These are phyloP conservation scores for Tolypocladium amazonense DNA, from an alignment of 2,329 filamentous ascomycete species.

Conservation along the genomic window DNA sequence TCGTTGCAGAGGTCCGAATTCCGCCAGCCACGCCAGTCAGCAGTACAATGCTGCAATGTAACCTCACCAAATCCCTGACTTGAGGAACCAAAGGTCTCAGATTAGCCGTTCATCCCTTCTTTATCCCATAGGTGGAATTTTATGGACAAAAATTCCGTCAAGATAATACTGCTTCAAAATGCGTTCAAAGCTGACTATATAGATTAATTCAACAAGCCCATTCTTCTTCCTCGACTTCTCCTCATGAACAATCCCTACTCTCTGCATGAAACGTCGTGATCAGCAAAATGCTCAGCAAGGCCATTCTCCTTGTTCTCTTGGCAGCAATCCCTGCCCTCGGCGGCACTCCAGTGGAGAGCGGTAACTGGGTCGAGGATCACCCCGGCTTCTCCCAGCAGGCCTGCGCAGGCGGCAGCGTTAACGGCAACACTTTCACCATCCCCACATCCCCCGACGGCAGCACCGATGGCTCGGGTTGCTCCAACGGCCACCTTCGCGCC, in stretches of 20 bases:
- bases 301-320: conserved; percentile 5
- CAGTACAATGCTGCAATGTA: not conserved
- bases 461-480: conserved; percentile 9
- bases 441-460: conserved; percentile 9
- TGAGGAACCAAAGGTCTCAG: not conserved
- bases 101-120: not conserved
- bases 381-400: conserved; percentile 4
- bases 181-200: not conserved
- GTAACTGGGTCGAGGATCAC: conserved; percentile 5
- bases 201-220: not conserved
- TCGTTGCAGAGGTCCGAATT: not conserved
- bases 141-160: not conserved
- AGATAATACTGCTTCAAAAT: not conserved
- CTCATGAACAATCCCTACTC: no score
- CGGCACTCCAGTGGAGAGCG: conserved; percentile 7
- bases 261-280: not conserved
- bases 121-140: not conserved
- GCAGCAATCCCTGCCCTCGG: conserved; percentile 4
- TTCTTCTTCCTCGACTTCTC: not conserved
- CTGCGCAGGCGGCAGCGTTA: conserved; percentile 9
- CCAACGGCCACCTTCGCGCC: conserved; percentile 12
- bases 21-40: no score
- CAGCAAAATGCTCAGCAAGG: not conserved
- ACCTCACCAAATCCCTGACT: not conserved
- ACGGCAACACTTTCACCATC: conserved; percentile 7